Base-by-base conservation (phyloP, 768 basidiomycete species). In the Glaciozyma martinii region DNA sequence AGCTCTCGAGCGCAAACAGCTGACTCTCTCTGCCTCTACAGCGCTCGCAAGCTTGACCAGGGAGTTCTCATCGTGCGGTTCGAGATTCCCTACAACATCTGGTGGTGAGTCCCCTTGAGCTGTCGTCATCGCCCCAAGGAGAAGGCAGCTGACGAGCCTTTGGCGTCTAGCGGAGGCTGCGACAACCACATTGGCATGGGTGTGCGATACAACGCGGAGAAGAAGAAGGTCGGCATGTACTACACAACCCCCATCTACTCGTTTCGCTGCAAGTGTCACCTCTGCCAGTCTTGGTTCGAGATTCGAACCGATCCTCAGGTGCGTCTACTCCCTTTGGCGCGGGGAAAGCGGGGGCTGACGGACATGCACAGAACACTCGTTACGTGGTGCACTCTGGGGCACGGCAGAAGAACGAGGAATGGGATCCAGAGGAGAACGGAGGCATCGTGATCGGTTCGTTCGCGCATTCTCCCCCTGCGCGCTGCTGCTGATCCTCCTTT, bases 171-270 rank as follows among this genome's bases (percentile, higher is more conserved):
- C 73, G 90, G 86, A 42, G 87, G 87, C 78, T 99, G 94, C 78
- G 86, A 93, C 76, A 87, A 88, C 71, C 95, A 98, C 78, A 90
- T 99, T 58, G 95, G 95, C 16, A 95, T 95, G 84, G 95, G 95
- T 29, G 95, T 99, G 3, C 88, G 95, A n/a, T 99, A 97, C 80
- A 99, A 99, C 71, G 95, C 95, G 0, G 93, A 98, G 77, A 99
- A 99, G 83, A 88, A 88, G 80, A 97, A 94, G 77, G 83, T 97
- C 42, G 95, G 95, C 19, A 85, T 83, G 63, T 99, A 99, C 77
- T 91, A 87, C 75, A 89, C 90, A 9, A 97, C 93, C 0, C 89
- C 92, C 15, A 97, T 99, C 61, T 98, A 80, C 75, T 88, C 86
- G 9, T 99, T 99, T 76, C 83, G 92, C 54, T 98, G 95, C 78